Evolutionary conservation across 1,284 basidiomycete species (phyloP), one percentile per base, ranked within the genome.

Genomic region (Puccinia hordei): DNA sequence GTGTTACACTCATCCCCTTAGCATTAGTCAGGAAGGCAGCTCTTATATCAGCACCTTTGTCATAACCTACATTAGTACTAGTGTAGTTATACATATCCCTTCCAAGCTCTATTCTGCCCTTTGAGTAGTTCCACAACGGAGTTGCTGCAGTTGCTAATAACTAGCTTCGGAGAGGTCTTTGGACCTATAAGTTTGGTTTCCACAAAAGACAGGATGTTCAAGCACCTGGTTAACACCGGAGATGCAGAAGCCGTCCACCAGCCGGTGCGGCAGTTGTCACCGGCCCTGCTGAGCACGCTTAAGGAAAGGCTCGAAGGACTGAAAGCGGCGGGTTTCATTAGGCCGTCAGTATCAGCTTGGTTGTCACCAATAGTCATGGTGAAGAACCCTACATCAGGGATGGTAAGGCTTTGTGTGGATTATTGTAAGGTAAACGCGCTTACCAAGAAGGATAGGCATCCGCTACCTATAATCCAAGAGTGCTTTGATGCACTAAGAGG

Each of bases 401-500:
- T 55, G 13, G 27, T 57, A 0, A 49, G 51, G 1, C 35, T 65
- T 8, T 38, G 30, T 38, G 61, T 65, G n/a, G n/a, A n/a, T n/a
- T n/a, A n/a, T n/a, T n/a, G n/a, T n/a, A n/a, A n/a, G n/a, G n/a
- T n/a, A n/a, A 65, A 65, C 61, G 10, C 30, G n/a, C 33, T 41
- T 24, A 61, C 9, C 9, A 61, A 27, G 27, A 71, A 71, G 30
- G 27, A 46, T 15, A 22, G 38, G 10, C 44, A 72, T 30, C 46
- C 69, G 13, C n/a, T 72, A 8, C 51, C 72, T 22, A 35, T 46
- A 8, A 73, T 73, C 38, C 53, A 55, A 19, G 51, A 73, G 6
- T 59, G 8, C 38, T 59, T 73, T 41, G 53, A 55, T 41, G 12
- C 51, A 22, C 19, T 73, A 15, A 6, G 41, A 3, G 53, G 53